Base-by-base conservation (phyloP, 1,284 basidiomycete species). In the Anthracocystis panici-leucophaei region DNA sequence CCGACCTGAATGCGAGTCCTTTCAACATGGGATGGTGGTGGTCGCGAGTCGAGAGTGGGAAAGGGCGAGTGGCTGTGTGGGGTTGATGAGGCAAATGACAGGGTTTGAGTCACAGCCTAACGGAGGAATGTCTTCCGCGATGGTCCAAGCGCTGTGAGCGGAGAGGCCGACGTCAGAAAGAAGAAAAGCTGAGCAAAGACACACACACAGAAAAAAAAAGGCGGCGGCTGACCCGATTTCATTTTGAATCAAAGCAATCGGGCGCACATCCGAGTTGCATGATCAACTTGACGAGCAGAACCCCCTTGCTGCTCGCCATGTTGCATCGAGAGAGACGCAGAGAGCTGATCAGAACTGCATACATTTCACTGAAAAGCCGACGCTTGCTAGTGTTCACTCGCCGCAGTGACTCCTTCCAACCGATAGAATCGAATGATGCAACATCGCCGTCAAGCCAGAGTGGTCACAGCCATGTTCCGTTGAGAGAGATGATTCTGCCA, bases 11-110 rank as follows among this genome's bases (percentile, higher is more conserved):
- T 12, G 58, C 23, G 49, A 65, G 33, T 65, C 57, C 20, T 25
- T 54, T 57, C 54, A 70, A 61, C 67, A 70, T 70, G 57, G 33
- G 55, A 42, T 53, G 60, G 35, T 63, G 51, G 51, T 18, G 25
- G 33, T 25, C 11, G 11, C 3, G 31, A 31, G 33, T 21, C 20
- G 6, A 27, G 31, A 45, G 42, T 12, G 23, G 21, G 3, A 16
- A 23, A 25, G 23, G 23, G 20, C 21, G 42, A 25, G 16, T 5
- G 7, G 35, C 2, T 23, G 14, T 16, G 23, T n/a, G 45, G n/a
- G 6, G 18, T 20, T 20, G 59, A 61, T 54, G 27, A 54, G 59
- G 44, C 1, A 8, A 18, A 21, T 55, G 52, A 49, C 33, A 40
- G 59, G 20, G 33, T 10, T 31, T 25, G 31, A 40, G 14, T 6